Percentiles rank a stretch among this genome's conserved stretches.
Evolutionary conservation across 345 rosid genomes (phyloP).

Genomic region (Leavenworthia alabamica): DNA sequence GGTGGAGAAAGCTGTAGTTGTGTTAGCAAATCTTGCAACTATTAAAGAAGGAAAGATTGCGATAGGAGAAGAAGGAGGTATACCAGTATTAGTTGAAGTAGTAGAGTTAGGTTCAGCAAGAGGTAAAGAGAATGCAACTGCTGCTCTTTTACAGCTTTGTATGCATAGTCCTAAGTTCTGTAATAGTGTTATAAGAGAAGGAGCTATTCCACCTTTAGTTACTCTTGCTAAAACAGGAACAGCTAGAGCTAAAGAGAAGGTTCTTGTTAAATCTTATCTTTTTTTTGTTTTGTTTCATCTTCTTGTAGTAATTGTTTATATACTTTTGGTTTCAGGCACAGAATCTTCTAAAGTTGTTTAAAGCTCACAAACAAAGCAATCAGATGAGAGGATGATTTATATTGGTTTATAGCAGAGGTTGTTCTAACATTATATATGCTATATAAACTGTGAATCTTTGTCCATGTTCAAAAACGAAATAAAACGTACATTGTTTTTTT

Average conservation of each 20-base stretch:
- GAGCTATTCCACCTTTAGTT: slow-evolving; percentile 90
- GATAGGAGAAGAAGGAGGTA: slow-evolving; percentile 77
- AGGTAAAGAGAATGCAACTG: slow-evolving; percentile 93
- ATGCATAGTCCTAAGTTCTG: slow-evolving; percentile 51
- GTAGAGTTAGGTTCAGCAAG: slow-evolving; percentile 91
- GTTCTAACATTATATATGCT: no score
- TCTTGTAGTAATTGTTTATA: not conserved
- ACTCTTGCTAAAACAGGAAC: slow-evolving; percentile 85
- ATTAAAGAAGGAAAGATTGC: slow-evolving; percentile 64
- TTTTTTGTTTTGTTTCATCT: no score
- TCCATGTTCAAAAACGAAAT: not conserved
- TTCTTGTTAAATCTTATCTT: slow-evolving; percentile 18
- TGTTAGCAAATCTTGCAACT: slow-evolving; percentile 88
- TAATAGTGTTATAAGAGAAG: slow-evolving; percentile 74
- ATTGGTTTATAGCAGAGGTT: no score
- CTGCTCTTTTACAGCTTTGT: slow-evolving; percentile 86
- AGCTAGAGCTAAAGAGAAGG: slow-evolving; percentile 91
- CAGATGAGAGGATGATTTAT: slow-evolving; percentile 52
- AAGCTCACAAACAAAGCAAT: slow-evolving; percentile 53
- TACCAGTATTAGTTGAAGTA: slow-evolving; percentile 82
- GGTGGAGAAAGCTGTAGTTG: slow-evolving; percentile 93
- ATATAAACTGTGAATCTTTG: no score
- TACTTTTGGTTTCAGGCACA: slow-evolving; percentile 60
- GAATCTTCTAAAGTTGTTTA: slow-evolving; percentile 58
- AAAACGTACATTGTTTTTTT: no score